Conservation (phyloP, 1,284 basidiomycete genomes). For the Sparassis latifolia region DNA sequence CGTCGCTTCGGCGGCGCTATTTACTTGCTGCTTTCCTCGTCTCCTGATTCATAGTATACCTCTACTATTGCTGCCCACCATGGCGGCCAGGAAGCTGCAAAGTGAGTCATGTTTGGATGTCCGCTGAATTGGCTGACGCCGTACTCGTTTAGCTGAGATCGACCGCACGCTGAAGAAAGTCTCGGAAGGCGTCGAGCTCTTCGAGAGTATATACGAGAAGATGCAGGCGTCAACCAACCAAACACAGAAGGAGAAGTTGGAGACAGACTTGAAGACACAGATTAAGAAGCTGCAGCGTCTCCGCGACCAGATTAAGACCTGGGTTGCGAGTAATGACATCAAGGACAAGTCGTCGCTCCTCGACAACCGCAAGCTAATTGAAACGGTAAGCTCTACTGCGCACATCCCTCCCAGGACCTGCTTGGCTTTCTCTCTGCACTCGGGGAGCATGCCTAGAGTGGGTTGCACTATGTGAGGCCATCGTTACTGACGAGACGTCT, state of each 20-base stretch:
- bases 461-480: neutral
- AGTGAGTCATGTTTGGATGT: conserved; percentile 36
- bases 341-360: conserved; percentile 95
- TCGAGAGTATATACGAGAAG: conserved; percentile 95
- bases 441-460: no score
- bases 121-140: neutral
- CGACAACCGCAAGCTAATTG: conserved; percentile 94
- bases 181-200: conserved; percentile 87
- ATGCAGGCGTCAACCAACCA: conserved; percentile 91
- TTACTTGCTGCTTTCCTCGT: conserved; percentile 3
- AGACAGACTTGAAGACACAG: conserved; percentile 93
- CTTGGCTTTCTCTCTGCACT: no score
- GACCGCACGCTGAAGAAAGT: conserved; percentile 96
- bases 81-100: conserved; percentile 82
- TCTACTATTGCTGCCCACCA: conserved; percentile 31
- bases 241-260: conserved; percentile 96
- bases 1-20: neutral
- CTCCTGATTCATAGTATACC: conserved; percentile 16
- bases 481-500: neutral
- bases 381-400: conserved; percentile 70
- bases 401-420: neutral
- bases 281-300: conserved; percentile 99
- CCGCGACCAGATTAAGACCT: conserved; percentile 99
- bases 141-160: conserved; percentile 71
- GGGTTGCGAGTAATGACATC: conserved; percentile 97